These are phyloP conservation scores for Chlorella sp. DNA, from an alignment of 139 green algal species.

Conservation along the genomic window DNA sequence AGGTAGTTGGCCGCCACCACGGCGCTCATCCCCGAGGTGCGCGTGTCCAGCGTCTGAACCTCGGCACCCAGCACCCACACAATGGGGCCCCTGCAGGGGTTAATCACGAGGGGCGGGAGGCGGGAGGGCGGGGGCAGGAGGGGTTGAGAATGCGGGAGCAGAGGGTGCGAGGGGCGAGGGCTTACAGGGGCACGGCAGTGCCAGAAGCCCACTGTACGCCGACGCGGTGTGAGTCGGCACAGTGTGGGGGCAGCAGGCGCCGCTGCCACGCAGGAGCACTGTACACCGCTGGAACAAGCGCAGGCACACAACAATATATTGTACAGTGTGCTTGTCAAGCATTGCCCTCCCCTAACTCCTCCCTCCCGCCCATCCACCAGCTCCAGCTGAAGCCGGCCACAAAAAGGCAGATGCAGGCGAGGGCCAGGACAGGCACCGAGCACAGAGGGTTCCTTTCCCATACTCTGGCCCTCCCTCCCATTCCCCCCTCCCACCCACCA, in stretches of 20 bases:
- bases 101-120: background rate
- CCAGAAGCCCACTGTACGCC: background rate
- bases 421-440: too few species aligned
- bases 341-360: too few species aligned
- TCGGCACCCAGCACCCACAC: conserved; percentile 35
- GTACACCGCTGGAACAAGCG: too few species aligned
- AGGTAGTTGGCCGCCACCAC: conserved; percentile 70
- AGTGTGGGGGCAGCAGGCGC: background rate
- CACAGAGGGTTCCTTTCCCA: too few species aligned
- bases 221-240: background rate
- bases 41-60: conserved; percentile 44
- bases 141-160: background rate
- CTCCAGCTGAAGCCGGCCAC: background rate
- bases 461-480: background rate
- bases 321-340: too few species aligned
- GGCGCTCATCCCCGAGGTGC: conserved; percentile 50
- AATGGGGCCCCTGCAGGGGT: conserved; percentile 24
- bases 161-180: too few species aligned
- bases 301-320: too few species aligned
- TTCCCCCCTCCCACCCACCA: background rate
- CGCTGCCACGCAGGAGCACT: background rate
- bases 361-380: too few species aligned
- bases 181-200: too few species aligned
- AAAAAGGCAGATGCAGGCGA: background rate
- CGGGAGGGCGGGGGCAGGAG: background rate